These are phyloP conservation scores for Daucus carota DNA, from an alignment of 129 eudicot species.

Conservation along the genomic window DH1_v3.0 NC_030386.2:22087001-22087500, in stretches of 20 bases:
- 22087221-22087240: background rate
- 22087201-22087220: too few species aligned
- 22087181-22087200: conserved; percentile 1
- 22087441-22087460: background rate
- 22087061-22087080: too few species aligned
- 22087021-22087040: background rate
- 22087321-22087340: background rate
- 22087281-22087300: background rate
- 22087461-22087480: background rate
- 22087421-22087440: background rate
- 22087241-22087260: background rate
- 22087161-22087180: background rate
- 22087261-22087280: background rate
- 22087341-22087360: background rate
- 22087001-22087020: background rate
- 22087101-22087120: background rate
- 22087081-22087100: background rate
- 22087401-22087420: background rate
- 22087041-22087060: conserved; percentile 10
- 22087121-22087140: background rate
- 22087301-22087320: background rate
- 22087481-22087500: background rate
- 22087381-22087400: background rate
- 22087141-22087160: background rate
- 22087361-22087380: background rate